Evolutionary conservation across 129 eudicot species (phyloP).

Genomic region (Artemisia annua): DNA sequence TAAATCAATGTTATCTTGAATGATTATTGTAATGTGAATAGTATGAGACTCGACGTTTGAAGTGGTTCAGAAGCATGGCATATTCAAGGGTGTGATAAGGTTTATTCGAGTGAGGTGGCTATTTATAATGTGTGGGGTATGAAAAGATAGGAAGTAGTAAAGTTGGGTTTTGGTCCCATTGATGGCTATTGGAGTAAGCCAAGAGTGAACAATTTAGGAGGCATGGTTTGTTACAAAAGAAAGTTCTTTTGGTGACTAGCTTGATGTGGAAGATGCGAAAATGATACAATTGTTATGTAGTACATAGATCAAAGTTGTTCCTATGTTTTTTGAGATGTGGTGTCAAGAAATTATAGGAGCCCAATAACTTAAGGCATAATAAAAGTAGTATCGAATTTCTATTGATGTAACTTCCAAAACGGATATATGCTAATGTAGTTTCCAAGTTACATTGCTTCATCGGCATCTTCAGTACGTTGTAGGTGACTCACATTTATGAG

Average conservation of each 20-base stretch:
- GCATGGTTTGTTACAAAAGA: neutral
- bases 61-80: slow-evolving; percentile 17
- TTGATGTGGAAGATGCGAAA: no score
- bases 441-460: no score
- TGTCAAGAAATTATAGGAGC: no score
- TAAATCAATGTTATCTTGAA: slow-evolving; percentile 31
- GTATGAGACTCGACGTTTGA: neutral
- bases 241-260: neutral
- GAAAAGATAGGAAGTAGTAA: neutral
- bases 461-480: no score
- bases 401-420: no score
- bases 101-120: slow-evolving; percentile 7
- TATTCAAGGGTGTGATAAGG: slow-evolving; percentile 24
- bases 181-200: slow-evolving; percentile 7
- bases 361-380: no score
- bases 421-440: no score
- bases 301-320: no score
- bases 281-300: no score
- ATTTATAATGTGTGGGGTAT: neutral
- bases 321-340: no score
- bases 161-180: slow-evolving; percentile 1
- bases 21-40: slow-evolving; percentile 15
- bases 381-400: no score
- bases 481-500: no score
- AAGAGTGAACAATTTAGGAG: slow-evolving; percentile 3